Evolutionary conservation across 1,284 basidiomycete genomes (phyloP), one percentile per base, ranked within the genome.

Genomic region (Cutaneotrichosporon dermatis): DNA sequence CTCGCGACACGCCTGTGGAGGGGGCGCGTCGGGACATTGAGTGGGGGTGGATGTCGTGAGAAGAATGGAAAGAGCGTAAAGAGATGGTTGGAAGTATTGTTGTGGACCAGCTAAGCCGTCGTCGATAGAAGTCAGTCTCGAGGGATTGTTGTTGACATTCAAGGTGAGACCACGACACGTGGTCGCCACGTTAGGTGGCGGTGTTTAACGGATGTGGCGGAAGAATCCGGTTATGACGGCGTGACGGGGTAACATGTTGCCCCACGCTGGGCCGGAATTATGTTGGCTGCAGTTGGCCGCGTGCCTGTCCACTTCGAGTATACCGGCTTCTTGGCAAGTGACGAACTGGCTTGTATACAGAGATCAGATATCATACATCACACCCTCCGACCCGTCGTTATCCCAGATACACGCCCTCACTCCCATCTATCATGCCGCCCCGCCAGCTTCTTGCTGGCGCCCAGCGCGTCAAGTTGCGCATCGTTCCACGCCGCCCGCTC

Each of bases 1-100:
- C 11, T 8, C 44, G 16, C 34, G 50, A 40, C 39, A 43, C 55
- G 15, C 56, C 49, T 9, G 65, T 46, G 9, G 68, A 62, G 10
- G 65, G 66, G 35, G 39, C 44, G 49, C 66, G 62, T 12, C 70
- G 52, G 40, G 73, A 72, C 72, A 72, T 76, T 41, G 35, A 12
- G 48, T 13, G 10, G 46, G 34, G 33, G 25, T 25, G 34, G 34
- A 36, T 13, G 25, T 25, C 25, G 25, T 25, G 25, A 25, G 25
- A 25, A 25, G 34, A 58, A 55, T 33, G 33, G 36, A n/a, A n/a
- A 15, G 52, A 44, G 25, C 34, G 41, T 36, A 11, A 16, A 36
- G 40, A 34, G 35, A 46, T 12, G 12, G 52, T 46, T 36, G 46
- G 4, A 15, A 5, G 34, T 25, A 25, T 25, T 25, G 25, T 25